Percentiles rank a stretch among this genome's conserved stretches.
Evolutionary conservation across 2,329 filamentous ascomycete species (phyloP).

Genomic region (Hawksworthiomyces lignivorus): DNA sequence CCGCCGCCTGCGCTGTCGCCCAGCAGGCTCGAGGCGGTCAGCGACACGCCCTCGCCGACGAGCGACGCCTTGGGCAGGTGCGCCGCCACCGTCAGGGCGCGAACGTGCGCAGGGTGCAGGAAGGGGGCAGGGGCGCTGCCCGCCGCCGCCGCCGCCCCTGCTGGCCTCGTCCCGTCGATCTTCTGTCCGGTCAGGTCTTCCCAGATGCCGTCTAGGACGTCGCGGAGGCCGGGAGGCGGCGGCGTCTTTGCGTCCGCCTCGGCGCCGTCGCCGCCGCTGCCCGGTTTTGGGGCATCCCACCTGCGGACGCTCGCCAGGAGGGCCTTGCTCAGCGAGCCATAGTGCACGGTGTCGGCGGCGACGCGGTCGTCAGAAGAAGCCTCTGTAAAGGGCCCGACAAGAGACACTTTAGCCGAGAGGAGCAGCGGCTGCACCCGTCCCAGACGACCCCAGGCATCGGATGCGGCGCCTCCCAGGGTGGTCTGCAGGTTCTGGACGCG

Average conservation of each 20-base stretch:
- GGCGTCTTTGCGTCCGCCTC: conserved; percentile 15
- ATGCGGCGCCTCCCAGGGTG: conserved; percentile 34
- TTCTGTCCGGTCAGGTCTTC: conserved; percentile 27
- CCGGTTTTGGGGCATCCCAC: conserved; percentile 4
- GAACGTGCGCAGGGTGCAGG: conserved; percentile 29
- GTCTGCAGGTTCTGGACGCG: conserved; percentile 55
- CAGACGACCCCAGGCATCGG: conserved; percentile 61
- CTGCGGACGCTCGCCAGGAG: conserved; percentile 40
- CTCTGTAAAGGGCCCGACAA: conserved; percentile 44
- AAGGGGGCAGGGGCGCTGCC: conserved; percentile 15
- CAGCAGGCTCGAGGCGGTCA: conserved; percentile 17
- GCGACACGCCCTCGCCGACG: conserved; percentile 15
- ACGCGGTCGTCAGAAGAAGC: conserved; percentile 55
- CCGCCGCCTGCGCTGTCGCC: too few relatives aligned
- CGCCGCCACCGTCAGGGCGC: conserved; percentile 44
- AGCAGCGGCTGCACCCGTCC: conserved; percentile 53
- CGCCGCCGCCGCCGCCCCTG: too few relatives aligned
- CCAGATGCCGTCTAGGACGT: conserved; percentile 31
- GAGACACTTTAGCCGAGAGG: conserved; percentile 51
- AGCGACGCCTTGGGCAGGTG: conserved; percentile 59
- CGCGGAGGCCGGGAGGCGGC: conserved; percentile 12
- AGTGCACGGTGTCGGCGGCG: conserved; percentile 65
- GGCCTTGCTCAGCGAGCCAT: conserved; percentile 61
- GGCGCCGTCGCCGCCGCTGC: conserved; percentile 20
- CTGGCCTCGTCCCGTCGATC: conserved; percentile 25